phyloP scores from a whole-genome alignment of 192 early-diverging fungal genomes.

The Coemansia sp. region DNA sequence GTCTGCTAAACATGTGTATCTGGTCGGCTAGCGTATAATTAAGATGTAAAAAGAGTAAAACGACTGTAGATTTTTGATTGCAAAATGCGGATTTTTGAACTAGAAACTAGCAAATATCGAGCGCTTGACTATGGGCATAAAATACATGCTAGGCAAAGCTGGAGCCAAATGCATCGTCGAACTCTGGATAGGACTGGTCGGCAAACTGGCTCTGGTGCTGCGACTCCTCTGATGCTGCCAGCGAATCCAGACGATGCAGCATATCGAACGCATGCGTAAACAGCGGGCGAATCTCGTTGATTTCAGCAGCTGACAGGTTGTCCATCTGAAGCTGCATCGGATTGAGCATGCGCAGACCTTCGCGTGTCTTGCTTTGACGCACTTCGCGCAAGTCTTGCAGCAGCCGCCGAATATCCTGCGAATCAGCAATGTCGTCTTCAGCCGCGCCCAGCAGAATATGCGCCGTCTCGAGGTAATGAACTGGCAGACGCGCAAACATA shows the following conservation, averaged over 20 bases:
- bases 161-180: conserved; percentile 15
- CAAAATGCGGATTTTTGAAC: too few species aligned
- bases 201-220: conserved; percentile 28
- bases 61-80: too few species aligned
- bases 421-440: conserved; percentile 76
- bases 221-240: conserved; percentile 17
- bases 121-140: background rate
- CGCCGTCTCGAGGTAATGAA: conserved; percentile 79
- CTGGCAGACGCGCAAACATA: conserved; percentile 72
- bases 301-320: conserved; percentile 79
- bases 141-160: conserved; percentile 4
- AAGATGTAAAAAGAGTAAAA: background rate
- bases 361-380: conserved; percentile 74
- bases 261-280: conserved; percentile 76
- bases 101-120: background rate
- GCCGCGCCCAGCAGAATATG: conserved; percentile 75
- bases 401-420: conserved; percentile 67
- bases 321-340: conserved; percentile 75
- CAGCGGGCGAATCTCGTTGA: conserved; percentile 92
- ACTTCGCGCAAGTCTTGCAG: conserved; percentile 83
- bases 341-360: conserved; percentile 67
- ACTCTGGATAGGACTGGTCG: conserved; percentile 22
- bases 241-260: conserved; percentile 38
- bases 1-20: conserved; percentile 2
- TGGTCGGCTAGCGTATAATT: background rate